These are phyloP conservation scores for Salix arbutifolia DNA, from an alignment of 345 rosid species.

Conservation along the genomic window DNA sequence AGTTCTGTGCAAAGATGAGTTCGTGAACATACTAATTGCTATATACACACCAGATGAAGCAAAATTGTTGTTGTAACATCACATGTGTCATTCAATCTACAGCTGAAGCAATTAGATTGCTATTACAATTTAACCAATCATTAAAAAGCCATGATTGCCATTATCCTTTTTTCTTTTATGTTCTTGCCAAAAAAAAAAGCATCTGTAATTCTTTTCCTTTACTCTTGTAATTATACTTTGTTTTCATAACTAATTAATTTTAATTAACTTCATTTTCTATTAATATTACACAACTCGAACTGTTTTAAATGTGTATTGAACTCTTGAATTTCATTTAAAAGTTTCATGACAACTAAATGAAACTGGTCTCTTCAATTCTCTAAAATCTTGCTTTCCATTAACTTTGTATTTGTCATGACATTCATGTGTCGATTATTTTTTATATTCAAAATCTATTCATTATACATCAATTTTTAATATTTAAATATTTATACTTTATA, in stretches of 20 bases:
- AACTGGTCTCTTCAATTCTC: neutral
- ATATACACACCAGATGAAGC: neutral
- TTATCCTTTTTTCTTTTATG: neutral
- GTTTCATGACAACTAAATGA: neutral
- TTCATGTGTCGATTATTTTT: no score
- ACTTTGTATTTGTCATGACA: no score
- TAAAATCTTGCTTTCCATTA: no score
- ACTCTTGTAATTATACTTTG: neutral
- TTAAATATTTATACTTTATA: no score
- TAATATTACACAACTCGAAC: neutral
- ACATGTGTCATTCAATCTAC: neutral
- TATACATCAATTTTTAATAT: no score
- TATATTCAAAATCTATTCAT: no score
- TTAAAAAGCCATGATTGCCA: neutral
- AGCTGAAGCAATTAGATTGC: neutral
- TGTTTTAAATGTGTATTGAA: neutral
- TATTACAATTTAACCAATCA: neutral
- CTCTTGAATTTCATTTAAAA: neutral
- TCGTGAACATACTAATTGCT: neutral
- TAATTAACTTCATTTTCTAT: neutral
- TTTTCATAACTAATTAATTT: neutral
- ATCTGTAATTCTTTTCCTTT: no score
- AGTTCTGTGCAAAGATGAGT: neutral
- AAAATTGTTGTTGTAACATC: neutral
- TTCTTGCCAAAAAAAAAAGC: neutral